Percentiles rank a stretch among this genome's conserved stretches.
Conservation (phyloP, 768 basidiomycete species). For the Naganishia friedmannii region DNA sequence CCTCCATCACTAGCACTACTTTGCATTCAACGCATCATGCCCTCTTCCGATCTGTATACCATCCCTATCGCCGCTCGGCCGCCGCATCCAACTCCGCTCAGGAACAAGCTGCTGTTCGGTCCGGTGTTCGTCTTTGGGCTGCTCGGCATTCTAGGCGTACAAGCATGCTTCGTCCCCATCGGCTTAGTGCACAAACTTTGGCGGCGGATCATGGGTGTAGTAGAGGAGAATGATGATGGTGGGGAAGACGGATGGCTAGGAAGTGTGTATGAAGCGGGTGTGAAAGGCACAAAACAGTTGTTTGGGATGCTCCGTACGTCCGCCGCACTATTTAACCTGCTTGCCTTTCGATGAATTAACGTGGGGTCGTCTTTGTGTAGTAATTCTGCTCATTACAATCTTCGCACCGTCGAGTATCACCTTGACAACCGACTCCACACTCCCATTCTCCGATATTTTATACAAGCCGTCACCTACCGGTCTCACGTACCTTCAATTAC, state of each 20-base stretch:
- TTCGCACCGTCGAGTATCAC: slow-evolving; percentile 34
- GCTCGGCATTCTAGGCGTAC: slow-evolving; percentile 68
- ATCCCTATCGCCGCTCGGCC: slow-evolving; percentile 50
- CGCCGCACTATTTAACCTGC: slow-evolving; percentile 46
- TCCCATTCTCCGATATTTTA: slow-evolving; percentile 56
- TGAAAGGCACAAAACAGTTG: slow-evolving; percentile 76
- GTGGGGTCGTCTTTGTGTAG: too few species aligned
- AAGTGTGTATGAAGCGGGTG: slow-evolving; percentile 64
- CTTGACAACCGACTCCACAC: slow-evolving; percentile 36
- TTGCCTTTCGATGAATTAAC: too few species aligned
- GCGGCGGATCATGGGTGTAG: background rate
- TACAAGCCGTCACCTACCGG: slow-evolving; percentile 54
- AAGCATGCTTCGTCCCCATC: slow-evolving; percentile 62
- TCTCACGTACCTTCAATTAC: slow-evolving; percentile 56
- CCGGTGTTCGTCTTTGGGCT: slow-evolving; percentile 62
- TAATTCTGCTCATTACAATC: slow-evolving; percentile 20
- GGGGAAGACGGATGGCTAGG: slow-evolving; percentile 1
- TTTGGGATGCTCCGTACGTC: slow-evolving; percentile 66
- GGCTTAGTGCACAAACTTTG: slow-evolving; percentile 59
- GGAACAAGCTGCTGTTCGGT: slow-evolving; percentile 42
- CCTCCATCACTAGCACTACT: too few species aligned
- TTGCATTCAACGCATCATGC: background rate
- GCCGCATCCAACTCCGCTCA: slow-evolving; percentile 36
- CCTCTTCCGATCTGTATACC: slow-evolving; percentile 37
- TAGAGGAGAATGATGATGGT: background rate